Base-by-base conservation (phyloP, 495 filamentous ascomycete genomes). In the Friedmanniomyces endolithicus region DNA sequence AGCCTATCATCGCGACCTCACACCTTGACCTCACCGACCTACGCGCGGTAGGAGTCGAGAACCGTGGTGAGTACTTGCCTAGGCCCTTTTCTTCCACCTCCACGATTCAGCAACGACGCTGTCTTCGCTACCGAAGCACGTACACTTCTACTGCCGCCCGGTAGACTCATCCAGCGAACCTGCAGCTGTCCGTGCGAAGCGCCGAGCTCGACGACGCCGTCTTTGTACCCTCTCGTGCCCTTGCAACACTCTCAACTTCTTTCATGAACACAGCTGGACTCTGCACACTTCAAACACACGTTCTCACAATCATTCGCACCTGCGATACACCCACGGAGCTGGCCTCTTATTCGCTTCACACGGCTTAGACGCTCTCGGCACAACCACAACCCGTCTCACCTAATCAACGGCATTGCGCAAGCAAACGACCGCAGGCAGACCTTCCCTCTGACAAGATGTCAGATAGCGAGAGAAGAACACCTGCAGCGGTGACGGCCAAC, bases 61-160 rank as follows among this genome's bases (percentile, higher is more conserved):
- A 55, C 57, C 59, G 49, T 61, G 48, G 49, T 61, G 48, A 59
- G 62, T 68, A 66, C 66, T 62, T 62, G 66, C 64, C 57, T 45
- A 51, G 55, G 40, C 44, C 59, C 52, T 53, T 29, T 40, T 35
- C 58, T 56, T 64, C n/a, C 50, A 53, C 44, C 24, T 47, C 23
- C 19, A 47, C 17, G 37, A 53, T 57, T 58, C 56, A 64, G 58
- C 33, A 54, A 60, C 64, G 64, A 63, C 59, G 57, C 48, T 58
- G 44, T 60, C 43, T 20, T 33, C 29, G n/a, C 43, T 49, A 24
- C 53, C 53, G 45, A 39, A 39, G 29, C 53, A 35, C n/a, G 14
- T 11, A 53, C 51, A 39, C n/a, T n/a, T n/a, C n/a, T n/a, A n/a
- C 11, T 22, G 14, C 16, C 45, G 53, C 17, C 29, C 29, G 16